These are phyloP conservation scores for Kandelia obovata DNA, from an alignment of 345 rosid species.

Conservation along the genomic window DNA sequence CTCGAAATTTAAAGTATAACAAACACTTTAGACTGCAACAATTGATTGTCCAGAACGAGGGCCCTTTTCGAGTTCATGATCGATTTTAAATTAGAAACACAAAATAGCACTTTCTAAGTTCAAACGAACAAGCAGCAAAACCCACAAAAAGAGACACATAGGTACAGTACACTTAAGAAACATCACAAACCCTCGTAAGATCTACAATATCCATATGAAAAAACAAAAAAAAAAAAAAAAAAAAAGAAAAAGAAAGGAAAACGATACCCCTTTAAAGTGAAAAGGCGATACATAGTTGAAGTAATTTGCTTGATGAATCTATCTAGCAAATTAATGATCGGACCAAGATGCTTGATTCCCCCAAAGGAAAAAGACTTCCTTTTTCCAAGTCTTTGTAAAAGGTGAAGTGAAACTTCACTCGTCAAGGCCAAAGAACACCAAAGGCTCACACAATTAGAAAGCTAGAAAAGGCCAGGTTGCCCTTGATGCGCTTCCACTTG, in stretches of 20 bases:
- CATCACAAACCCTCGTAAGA: no score
- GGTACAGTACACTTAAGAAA: no score
- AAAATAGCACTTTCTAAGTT: no score
- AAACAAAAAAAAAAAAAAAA: neutral
- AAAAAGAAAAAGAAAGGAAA: neutral
- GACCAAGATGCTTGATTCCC: constrained; percentile 58
- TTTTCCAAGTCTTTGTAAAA: neutral
- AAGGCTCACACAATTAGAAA: neutral
- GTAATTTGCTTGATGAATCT: neutral
- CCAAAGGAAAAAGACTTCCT: constrained; percentile 4
- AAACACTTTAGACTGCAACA: no score
- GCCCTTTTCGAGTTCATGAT: no score
- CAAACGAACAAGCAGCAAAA: no score
- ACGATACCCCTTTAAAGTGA: neutral
- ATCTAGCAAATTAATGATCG: constrained; percentile 24
- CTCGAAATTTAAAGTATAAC: no score
- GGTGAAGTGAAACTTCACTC: neutral
- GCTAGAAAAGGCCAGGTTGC: no score
- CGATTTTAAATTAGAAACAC: no score
- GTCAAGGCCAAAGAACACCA: neutral
- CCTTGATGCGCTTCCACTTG: no score
- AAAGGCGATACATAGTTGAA: neutral
- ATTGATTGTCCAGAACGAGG: no score
- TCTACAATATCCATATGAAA: neutral
- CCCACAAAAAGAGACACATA: no score